Base-by-base conservation (phyloP, 2,329 filamentous ascomycete genomes). In the Plectosphaerella plurivora region DNA sequence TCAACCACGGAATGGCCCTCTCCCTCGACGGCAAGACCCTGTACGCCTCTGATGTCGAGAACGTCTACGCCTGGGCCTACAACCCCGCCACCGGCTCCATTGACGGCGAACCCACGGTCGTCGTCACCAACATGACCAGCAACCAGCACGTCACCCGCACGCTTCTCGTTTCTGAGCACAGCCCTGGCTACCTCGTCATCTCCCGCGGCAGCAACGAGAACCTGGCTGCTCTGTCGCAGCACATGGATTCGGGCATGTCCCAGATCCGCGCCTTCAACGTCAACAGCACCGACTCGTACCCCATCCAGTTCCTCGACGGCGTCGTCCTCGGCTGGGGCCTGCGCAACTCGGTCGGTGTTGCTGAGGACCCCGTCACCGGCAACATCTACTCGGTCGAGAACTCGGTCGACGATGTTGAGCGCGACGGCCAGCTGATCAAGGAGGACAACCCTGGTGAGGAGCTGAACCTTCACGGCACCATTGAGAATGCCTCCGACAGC, bases 371-470 rank as follows among this genome's bases (percentile, higher is more conserved):
- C 1, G 53, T 61, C 5, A 72, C 72, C 1, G 79, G 79, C 18
- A 76, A 73, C 16, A 72, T 83, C 53, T 83, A 76, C 70, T 74
- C 72, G 16, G 84, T 91, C 8, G 88, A 91, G 67, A 91, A 91
- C 67, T 86, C 81, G 2, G 83, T 83, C 9, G 87, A 90, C 65
- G 67, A 87, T 37, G 73, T 89, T 15, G 68, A 68, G 14, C 76
- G 87, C 33, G 67, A 76, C 47, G 79, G 78, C 10, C 58, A 73
- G n/a, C 83, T 87, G 55, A 77, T 89, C 45, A 83, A 87, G 58
- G 66, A 81, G 54, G 75, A 88, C 60, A 91, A 91, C 61, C 87
- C 87, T 0, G 87, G 77, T 15, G 88, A 91, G 63, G 85, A 91
- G 67, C 68, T 91, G 65, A 90, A 91, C 66, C 89, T 82, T 64